Base-by-base conservation (phyloP, 2,329 filamentous ascomycete genomes). In the Mycogone perniciosa region DNA sequence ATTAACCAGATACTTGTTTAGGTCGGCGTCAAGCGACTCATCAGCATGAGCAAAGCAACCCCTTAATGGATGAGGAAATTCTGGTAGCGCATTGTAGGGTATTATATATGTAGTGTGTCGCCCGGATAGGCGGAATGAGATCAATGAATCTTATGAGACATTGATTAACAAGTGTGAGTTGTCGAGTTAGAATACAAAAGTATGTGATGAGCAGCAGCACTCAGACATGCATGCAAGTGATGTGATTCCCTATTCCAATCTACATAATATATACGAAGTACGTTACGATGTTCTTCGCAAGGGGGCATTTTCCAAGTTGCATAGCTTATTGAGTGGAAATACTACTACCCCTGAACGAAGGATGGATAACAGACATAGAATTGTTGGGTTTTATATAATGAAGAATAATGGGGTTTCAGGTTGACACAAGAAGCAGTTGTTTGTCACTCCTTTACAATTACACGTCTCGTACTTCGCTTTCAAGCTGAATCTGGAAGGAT, bases 11-110 rank as follows among this genome's bases (percentile, higher is more conserved):
- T 30, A 9, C 9, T 44, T 38, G 45, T 53, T 40, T 55, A 88
- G 84, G 82, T 86, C 59, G 86, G 86, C 62, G 80, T 90, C 41
- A 90, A 89, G 70, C 79, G 86, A 57, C 73, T 90, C 62, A 81
- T 89, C 60, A 84, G 81, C 67, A 89, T 90, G 86, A 89, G 86
- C 73, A 85, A 84, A 69, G 85, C 81, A 33, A 89, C 86, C 7
- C 81, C 85, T 54, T 84, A 62, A 69, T 50, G 8, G 30, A 30
- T 33, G 20, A 31, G 35, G n/a, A 33, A 35, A 27, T 46, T 11
- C 7, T 46, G 38, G 26, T 31, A 33, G 34, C 42, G 43, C 54
- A 46, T 52, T 26, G 3, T 52, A 44, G 45, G 43, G 48, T 39
- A 45, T 30, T 31, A 54, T 56, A 49, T 45, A 50, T 59, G 49